These are phyloP conservation scores for Candida namnaoensis DNA, from an alignment of 805 yeast genomes.

Conservation along the genomic window DNA sequence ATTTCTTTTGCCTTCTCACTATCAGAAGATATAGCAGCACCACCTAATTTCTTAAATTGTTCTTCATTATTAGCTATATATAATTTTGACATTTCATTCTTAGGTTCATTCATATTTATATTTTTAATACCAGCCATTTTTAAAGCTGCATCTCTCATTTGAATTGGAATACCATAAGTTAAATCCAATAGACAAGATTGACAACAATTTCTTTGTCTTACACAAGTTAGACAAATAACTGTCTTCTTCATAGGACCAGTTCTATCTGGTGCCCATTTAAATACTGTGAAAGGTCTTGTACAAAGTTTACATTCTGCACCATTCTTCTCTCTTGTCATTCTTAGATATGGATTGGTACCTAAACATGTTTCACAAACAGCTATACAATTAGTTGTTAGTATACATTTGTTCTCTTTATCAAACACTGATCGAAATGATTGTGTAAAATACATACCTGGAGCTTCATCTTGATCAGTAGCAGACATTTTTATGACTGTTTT, in stretches of 20 bases:
- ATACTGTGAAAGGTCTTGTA: constrained; percentile 76
- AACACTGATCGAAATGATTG: too few relatives aligned
- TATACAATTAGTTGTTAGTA: too few relatives aligned
- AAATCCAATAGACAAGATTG: constrained; percentile 83
- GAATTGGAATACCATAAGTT: constrained; percentile 71
- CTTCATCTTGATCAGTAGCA: constrained; percentile 4
- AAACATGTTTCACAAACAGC: constrained; percentile 69
- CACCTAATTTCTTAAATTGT: constrained; percentile 22
- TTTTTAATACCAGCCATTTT: constrained; percentile 52
- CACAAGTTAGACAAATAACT: constrained; percentile 70
- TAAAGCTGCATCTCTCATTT: constrained; percentile 72
- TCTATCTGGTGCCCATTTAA: constrained; percentile 55
- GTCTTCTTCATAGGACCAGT: constrained; percentile 48
- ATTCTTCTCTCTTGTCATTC: constrained; percentile 57
- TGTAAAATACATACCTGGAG: not conserved
- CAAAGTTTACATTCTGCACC: constrained; percentile 86
- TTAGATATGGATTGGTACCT: constrained; percentile 57
- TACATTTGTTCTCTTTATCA: too few relatives aligned
- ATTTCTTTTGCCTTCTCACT: constrained; percentile 39
- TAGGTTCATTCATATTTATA: constrained; percentile 29
- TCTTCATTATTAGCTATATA: constrained; percentile 46
- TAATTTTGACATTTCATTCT: constrained; percentile 44
- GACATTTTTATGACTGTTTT: not conserved
- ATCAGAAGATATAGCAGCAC: constrained; percentile 24
- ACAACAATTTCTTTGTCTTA: constrained; percentile 74